Evolutionary conservation across 306 rosid genomes (phyloP).

Genomic region (Abrus precatorius): DNA sequence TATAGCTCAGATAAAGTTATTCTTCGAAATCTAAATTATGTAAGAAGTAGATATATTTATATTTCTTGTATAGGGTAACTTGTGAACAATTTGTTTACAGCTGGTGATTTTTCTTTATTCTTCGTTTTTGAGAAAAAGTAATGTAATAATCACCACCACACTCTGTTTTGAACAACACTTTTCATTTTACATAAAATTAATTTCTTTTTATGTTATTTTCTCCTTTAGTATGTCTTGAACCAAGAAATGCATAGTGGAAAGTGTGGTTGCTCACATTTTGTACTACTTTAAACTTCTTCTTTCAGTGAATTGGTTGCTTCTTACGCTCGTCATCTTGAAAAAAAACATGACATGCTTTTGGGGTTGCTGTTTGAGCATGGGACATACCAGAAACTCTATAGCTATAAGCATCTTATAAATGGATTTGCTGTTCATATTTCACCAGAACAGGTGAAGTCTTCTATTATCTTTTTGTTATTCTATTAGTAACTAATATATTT

Average conservation of each 20-base stretch:
- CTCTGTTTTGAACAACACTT: slow-evolving; percentile 32
- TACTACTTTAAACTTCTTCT: slow-evolving; percentile 45
- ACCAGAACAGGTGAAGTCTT: slow-evolving; percentile 88
- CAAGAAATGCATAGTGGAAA: slow-evolving; percentile 36
- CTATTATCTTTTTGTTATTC: slow-evolving; percentile 44
- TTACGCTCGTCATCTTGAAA: slow-evolving; percentile 91
- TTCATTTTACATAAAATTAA: neutral
- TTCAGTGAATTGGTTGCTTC: slow-evolving; percentile 82
- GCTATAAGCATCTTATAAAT: slow-evolving; percentile 95
- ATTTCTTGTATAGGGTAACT: slow-evolving; percentile 21
- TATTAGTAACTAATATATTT: slow-evolving; percentile 16
- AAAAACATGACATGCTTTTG: slow-evolving; percentile 91
- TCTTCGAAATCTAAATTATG: neutral
- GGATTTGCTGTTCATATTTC: slow-evolving; percentile 96
- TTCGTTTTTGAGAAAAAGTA: slow-evolving; percentile 15
- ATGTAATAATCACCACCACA: slow-evolving; percentile 28
- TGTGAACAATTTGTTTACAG: slow-evolving; percentile 23
- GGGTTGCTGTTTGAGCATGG: slow-evolving; percentile 87
- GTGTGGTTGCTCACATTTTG: slow-evolving; percentile 37
- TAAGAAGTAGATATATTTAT: slow-evolving; percentile 3
- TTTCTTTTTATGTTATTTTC: neutral
- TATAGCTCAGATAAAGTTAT: slow-evolving; percentile 4
- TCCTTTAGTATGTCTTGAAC: slow-evolving; percentile 33
- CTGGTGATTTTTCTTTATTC: neutral
- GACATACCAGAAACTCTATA: slow-evolving; percentile 84